These are phyloP conservation scores for Picea engelmannii DNA, from an alignment of 83 land plant species.

Conservation along the genomic window DNA sequence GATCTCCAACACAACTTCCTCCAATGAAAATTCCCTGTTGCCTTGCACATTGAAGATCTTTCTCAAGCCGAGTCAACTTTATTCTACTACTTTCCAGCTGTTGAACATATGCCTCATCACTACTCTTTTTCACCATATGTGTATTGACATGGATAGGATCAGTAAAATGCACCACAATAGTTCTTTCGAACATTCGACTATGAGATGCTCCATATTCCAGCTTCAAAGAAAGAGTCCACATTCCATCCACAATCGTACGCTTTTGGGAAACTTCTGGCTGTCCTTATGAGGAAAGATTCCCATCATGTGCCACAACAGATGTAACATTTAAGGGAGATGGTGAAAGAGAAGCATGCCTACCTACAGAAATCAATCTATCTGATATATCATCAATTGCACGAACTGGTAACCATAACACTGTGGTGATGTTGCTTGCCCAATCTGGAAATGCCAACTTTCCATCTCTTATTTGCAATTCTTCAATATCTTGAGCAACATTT, in stretches of 20 bases:
- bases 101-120: too few relatives aligned
- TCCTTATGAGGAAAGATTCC: background rate
- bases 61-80: conserved; percentile 48
- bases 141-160: too few relatives aligned
- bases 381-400: conserved; percentile 56
- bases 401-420: conserved; percentile 86
- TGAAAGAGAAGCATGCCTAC: conserved; percentile 23
- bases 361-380: conserved; percentile 48
- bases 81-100: too few relatives aligned
- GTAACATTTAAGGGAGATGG: conserved; percentile 4
- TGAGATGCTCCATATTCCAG: conserved; percentile 88
- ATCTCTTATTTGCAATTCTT: conserved; percentile 41
- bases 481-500: conserved; percentile 14
- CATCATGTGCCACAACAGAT: conserved; percentile 1
- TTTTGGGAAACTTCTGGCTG: conserved; percentile 5
- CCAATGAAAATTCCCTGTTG: conserved; percentile 71
- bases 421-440: conserved; percentile 71
- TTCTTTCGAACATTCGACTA: conserved; percentile 79
- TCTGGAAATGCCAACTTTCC: conserved; percentile 77
- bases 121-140: too few relatives aligned
- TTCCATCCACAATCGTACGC: conserved; percentile 64
- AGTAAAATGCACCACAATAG: too few relatives aligned
- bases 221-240: conserved; percentile 82
- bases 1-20: conserved; percentile 52
- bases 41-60: conserved; percentile 80